Conservation (phyloP, 2,329 filamentous ascomycete genomes). For the Epichloe elymi region DNA sequence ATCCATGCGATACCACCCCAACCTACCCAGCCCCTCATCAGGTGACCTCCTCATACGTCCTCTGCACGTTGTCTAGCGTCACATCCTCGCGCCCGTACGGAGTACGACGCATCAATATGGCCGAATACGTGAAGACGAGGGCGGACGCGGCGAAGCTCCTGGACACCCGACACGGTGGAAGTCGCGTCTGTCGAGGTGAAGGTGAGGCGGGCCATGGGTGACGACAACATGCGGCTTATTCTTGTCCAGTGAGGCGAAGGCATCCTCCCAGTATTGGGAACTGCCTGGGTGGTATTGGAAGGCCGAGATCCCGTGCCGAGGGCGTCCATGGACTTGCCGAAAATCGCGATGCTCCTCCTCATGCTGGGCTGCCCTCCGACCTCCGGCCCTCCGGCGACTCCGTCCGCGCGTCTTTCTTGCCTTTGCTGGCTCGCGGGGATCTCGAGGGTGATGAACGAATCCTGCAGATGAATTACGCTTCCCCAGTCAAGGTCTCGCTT, state of each 20-base stretch:
- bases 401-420: background rate
- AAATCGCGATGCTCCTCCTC: slow-evolving; percentile 8
- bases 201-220: slow-evolving; percentile 13
- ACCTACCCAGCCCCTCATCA: slow-evolving; percentile 9
- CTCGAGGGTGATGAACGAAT: slow-evolving; percentile 5
- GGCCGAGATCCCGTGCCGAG: slow-evolving; percentile 11
- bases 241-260: background rate
- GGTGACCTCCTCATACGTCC: slow-evolving; percentile 10
- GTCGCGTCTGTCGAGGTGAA: slow-evolving; percentile 13
- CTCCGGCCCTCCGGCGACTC: background rate
- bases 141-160: slow-evolving; percentile 8
- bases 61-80: slow-evolving; percentile 8
- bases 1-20: slow-evolving; percentile 10
- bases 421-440: background rate
- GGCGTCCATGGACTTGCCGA: slow-evolving; percentile 15
- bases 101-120: slow-evolving; percentile 13
- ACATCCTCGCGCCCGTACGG: slow-evolving; percentile 13
- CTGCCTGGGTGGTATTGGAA: slow-evolving; percentile 11
- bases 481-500: slow-evolving; percentile 12
- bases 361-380: background rate
- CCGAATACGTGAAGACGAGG: slow-evolving; percentile 13
- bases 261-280: slow-evolving; percentile 6
- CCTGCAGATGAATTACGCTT: slow-evolving; percentile 11
- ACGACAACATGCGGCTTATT: slow-evolving; percentile 11
- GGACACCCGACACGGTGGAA: slow-evolving; percentile 13